Evolutionary conservation across 768 basidiomycete species (phyloP), one percentile per base, ranked within the genome.

Genomic region (Panus rudis): DNA sequence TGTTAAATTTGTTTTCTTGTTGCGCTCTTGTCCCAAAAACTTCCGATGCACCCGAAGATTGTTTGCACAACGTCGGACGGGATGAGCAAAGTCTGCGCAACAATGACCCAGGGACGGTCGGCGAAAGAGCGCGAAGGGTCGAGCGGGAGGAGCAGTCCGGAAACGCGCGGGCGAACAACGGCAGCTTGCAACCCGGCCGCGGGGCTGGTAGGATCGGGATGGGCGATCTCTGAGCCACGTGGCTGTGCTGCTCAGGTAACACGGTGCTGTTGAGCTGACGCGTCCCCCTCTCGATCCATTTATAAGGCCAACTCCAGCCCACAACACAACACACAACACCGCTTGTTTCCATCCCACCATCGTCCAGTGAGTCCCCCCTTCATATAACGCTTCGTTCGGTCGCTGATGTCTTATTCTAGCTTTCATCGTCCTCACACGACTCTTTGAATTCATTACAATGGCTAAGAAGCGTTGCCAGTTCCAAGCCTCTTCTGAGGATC

Each of bases 381-480:
- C 11, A n/a, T 20, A 28, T 31, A 2, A 32, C 17, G 35, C 40
- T n/a, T 31, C 43, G 25, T 32, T 6, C 39, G n/a, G 39, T 25
- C 38, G 43, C 44, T 14, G 31, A 32, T 33, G 41, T 42, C 30
- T 20, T 17, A 20, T 41, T 23, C 46, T 43, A 37, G 26, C 37
- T 19, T 34, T 23, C 16, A 27, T 39, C 38, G 38, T 41, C 42
- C 48, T 38, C 50, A 50, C 52, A 50, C 49, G 49, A 58, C 50
- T 30, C 34, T 31, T 27, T 30, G 8, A 23, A 35, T 31, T 34
- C 50, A 55, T 46, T 49, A 91, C 90, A 89, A 72, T 86, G 53
- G 71, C 76, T 58, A 91, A 89, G 84, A 89, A 88, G 63, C 85
- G 87, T 57, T 92, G 89, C 70, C 84, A 89, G 63, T 76, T 82